phyloP scores from a whole-genome alignment of 192 early-diverging fungal genomes.

The Backusella tarrabulga region DNA sequence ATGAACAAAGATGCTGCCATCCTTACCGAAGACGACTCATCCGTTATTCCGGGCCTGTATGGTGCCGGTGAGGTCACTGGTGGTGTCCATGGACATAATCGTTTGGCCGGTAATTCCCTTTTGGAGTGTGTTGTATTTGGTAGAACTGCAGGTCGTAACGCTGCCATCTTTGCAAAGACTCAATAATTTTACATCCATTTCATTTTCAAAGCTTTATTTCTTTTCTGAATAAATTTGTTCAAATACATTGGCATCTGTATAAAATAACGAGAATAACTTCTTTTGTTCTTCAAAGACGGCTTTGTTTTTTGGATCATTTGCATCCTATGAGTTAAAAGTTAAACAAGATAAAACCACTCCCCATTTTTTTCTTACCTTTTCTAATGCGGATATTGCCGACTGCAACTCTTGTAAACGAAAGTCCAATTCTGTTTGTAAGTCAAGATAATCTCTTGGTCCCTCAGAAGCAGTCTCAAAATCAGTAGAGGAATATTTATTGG shows the following conservation, averaged over 20 bases:
- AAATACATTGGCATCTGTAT: slow-evolving; percentile 6
- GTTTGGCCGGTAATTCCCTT: slow-evolving; percentile 76
- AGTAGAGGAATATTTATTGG: neutral
- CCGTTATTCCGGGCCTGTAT: slow-evolving; percentile 61
- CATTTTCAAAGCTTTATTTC: neutral
- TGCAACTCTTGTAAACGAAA: neutral
- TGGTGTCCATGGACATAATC: slow-evolving; percentile 82
- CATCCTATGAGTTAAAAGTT: neutral
- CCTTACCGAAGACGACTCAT: slow-evolving; percentile 11
- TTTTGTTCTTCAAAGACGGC: neutral
- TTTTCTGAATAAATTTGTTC: slow-evolving; percentile 1
- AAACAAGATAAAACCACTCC: neutral
- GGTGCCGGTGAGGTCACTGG: slow-evolving; percentile 83
- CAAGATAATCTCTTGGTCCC: neutral
- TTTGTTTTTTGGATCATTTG: neutral
- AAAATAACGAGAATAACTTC: slow-evolving; percentile 1
- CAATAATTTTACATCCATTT: neutral
- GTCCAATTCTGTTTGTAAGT: slow-evolving; percentile 3
- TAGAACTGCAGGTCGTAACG: slow-evolving; percentile 63
- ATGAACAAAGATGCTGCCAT: slow-evolving; percentile 14
- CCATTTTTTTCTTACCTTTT: neutral
- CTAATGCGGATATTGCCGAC: neutral
- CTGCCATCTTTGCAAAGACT: slow-evolving; percentile 6
- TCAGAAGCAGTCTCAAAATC: neutral
- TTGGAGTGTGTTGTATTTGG: slow-evolving; percentile 85